Evolutionary conservation across 352 stramenopile species (phyloP), one percentile per base, ranked within the genome.

Genomic region (Phytophthora crassamura): DNA sequence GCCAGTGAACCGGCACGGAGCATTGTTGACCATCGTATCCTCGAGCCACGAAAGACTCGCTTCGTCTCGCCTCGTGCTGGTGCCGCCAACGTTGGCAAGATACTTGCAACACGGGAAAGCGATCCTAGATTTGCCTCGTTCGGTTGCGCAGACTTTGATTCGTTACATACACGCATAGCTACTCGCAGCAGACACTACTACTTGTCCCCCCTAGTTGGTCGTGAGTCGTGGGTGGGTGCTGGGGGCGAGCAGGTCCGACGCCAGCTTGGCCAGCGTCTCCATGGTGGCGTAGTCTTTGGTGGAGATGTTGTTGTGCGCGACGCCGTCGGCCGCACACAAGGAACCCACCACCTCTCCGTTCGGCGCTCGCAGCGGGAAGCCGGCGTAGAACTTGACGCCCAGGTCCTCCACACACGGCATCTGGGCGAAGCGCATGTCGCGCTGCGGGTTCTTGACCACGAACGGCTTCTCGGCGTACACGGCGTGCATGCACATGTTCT

Each of bases 281-380:
- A 88, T 88, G 7, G 78, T 88, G n/a, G 78, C 79, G 51, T 88
- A 90, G 51, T 90, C 77, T 58, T 86, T 86, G 35, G 78, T 82
- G 1, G 77, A 76, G 57, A 90, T 84, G 59, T 80, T 77, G 48
- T 78, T 69, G 56, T 87, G 78, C 6, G 78, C 65, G 11, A 63
- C 48, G 2, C 60, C 55, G 42, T 90, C 81, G 6, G 64, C 70
- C 9, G 77, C 52, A 36, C 78, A 86, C 15, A 90, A 47, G 12
- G 72, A 79, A 4, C 75, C 78, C 5, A 88, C 64, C 6, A 89
- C 78, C 3, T 74, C 73, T 1, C 80, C 80, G 16, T 75, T 80
- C 1, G 79, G 78, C 0, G 75, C 77, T 46, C 51, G 60, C 1
- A 90, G 46, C 0, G 82, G 79, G 58, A 90, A 90, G 0, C 79